A percentile compares a stretch with the other conserved stretches of the same genome.
Evolutionary conservation across 768 basidiomycete genomes (phyloP).

Genomic region (Xanthoconium stramineum): DNA sequence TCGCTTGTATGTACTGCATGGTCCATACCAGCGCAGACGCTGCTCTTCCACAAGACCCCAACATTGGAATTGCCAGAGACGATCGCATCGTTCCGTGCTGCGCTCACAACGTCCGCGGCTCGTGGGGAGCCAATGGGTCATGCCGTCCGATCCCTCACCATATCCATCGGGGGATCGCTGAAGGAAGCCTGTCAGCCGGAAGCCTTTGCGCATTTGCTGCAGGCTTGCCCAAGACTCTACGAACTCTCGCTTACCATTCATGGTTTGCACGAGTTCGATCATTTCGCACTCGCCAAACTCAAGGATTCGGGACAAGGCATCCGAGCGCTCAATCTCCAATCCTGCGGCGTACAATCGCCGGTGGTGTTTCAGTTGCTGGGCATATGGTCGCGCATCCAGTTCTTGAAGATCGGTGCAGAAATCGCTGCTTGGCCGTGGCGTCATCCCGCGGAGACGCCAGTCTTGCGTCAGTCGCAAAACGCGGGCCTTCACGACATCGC

Average conservation of each 20-base stretch:
- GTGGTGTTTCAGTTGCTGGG: conserved; percentile 41
- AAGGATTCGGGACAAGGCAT: conserved; percentile 21
- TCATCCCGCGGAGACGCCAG: conserved; percentile 9
- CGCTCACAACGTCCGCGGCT: conserved; percentile 13
- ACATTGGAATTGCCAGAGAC: not conserved
- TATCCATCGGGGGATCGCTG: conserved; percentile 12
- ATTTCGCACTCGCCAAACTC: conserved; percentile 25
- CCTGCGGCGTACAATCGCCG: conserved; percentile 41
- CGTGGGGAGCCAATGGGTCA: conserved; percentile 15
- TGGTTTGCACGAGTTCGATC: conserved; percentile 30
- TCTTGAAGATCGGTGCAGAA: conserved; percentile 38
- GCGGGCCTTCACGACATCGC: not conserved
- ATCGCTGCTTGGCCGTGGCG: conserved; percentile 35
- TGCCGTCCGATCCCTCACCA: conserved; percentile 22
- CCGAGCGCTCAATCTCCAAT: conserved; percentile 32
- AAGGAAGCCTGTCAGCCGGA: conserved; percentile 7
- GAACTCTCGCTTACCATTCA: conserved; percentile 28
- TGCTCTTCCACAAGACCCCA: conserved; percentile 26
- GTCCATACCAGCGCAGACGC: conserved; percentile 27
- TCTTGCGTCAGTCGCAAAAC: conserved; percentile 4
- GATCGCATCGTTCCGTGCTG: conserved; percentile 15
- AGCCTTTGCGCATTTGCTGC: conserved; percentile 17
- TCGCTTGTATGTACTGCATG: conserved; percentile 28
- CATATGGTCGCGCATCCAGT: conserved; percentile 36
- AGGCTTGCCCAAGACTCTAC: conserved; percentile 33